These are phyloP conservation scores for Chenopodium suecicum DNA, from an alignment of 148 eudicot species.

Conservation along the genomic window DNA sequence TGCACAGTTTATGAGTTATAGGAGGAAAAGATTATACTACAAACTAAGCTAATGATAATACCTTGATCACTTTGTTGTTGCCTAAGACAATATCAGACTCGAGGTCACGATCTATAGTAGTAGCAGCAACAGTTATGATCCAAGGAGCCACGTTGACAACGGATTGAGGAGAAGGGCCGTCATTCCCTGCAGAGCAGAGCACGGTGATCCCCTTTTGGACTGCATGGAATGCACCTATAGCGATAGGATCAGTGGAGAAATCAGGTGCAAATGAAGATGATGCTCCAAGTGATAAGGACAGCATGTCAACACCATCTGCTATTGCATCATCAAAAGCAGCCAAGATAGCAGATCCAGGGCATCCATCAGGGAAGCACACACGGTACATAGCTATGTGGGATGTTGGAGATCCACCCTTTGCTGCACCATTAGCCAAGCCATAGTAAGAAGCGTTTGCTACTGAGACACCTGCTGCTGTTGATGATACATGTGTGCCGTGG, in stretches of 20 bases:
- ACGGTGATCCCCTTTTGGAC: slow-evolving; percentile 66
- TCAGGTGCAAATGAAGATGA: slow-evolving; percentile 23
- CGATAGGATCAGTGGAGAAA: slow-evolving; percentile 44
- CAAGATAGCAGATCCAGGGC: slow-evolving; percentile 56
- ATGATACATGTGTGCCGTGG: slow-evolving; percentile 72
- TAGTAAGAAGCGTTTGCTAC: slow-evolving; percentile 61
- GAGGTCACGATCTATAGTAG: slow-evolving; percentile 63
- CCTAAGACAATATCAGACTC: slow-evolving; percentile 27
- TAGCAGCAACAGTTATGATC: slow-evolving; percentile 72
- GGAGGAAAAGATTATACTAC: neutral
- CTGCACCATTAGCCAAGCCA: slow-evolving; percentile 60
- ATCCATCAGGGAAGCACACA: slow-evolving; percentile 45
- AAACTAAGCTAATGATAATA: slow-evolving; percentile 8
- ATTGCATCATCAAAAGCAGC: slow-evolving; percentile 80
- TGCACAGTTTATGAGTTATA: neutral
- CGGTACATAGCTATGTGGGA: slow-evolving; percentile 64
- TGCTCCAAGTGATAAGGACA: slow-evolving; percentile 65
- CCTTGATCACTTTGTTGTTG: slow-evolving; percentile 44
- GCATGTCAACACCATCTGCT: slow-evolving; percentile 61
- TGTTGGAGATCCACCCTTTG: slow-evolving; percentile 62
- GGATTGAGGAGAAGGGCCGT: slow-evolving; percentile 43
- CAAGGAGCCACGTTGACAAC: slow-evolving; percentile 74
- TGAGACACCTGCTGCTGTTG: slow-evolving; percentile 58
- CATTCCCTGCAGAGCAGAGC: slow-evolving; percentile 68
- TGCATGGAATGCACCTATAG: slow-evolving; percentile 75